Conservation (phyloP, 1,139 yeast species). For the Diutina pseudorugosa region DNA sequence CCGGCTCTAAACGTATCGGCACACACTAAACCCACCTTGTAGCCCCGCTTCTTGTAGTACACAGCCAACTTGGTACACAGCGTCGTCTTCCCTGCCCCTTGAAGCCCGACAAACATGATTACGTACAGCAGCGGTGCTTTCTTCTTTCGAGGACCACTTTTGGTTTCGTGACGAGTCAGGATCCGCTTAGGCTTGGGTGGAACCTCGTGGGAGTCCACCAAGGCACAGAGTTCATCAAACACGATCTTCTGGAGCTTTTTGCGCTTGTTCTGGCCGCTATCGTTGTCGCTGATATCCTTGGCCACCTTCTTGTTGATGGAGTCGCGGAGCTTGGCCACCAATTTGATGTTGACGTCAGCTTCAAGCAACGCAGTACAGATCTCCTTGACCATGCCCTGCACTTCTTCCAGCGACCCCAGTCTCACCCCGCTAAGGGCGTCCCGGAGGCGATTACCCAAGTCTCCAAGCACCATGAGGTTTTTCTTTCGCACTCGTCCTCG, state of each 20-base stretch:
- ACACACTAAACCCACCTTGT: conserved; percentile 91
- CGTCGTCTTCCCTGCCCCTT: conserved; percentile 98
- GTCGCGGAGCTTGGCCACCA: conserved; percentile 69
- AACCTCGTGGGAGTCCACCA: conserved; percentile 59
- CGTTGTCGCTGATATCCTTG: conserved; percentile 32
- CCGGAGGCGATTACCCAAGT: conserved; percentile 78
- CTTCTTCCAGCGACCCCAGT: conserved; percentile 28
- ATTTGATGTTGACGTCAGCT: conserved; percentile 79
- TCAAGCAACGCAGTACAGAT: conserved; percentile 84
- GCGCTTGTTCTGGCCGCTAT: conserved; percentile 52
- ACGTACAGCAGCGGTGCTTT: conserved; percentile 33
- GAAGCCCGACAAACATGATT: conserved; percentile 95
- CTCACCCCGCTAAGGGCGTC: conserved; percentile 52
- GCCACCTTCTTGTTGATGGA: conserved; percentile 51
- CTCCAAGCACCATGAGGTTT: conserved; percentile 86
- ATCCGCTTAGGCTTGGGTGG: conserved; percentile 80
- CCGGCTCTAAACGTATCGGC: conserved; percentile 99
- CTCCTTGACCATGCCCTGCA: conserved; percentile 59
- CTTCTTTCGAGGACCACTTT: conserved; percentile 15
- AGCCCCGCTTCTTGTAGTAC: conserved; percentile 86
- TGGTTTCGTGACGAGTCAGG: conserved; percentile 7
- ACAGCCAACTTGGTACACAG: conserved; percentile 95
- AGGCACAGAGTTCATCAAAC: conserved; percentile 77
- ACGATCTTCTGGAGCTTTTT: conserved; percentile 83
- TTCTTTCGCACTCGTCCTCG: not conserved